phyloP scores from a whole-genome alignment of 2,329 filamentous ascomycete species.

The Colletotrichum siamense region DNA sequence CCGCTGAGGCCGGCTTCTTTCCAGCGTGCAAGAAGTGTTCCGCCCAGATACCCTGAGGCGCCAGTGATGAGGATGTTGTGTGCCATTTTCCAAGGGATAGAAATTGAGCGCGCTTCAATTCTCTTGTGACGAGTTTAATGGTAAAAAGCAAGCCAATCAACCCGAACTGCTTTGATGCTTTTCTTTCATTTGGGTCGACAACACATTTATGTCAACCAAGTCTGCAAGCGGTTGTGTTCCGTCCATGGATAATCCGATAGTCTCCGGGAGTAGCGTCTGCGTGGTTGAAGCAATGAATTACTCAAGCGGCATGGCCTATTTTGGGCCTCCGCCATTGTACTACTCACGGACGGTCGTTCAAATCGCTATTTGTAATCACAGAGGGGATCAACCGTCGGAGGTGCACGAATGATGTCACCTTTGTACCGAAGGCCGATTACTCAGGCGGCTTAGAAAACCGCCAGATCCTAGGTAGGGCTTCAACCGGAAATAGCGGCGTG shows the following conservation, averaged over 20 bases:
- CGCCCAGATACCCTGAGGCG: conserved; percentile 58
- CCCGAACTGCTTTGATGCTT: neutral
- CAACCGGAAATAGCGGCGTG: neutral
- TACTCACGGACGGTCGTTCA: neutral
- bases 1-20: conserved; percentile 35
- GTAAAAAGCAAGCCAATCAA: neutral
- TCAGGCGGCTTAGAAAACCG: neutral
- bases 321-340: neutral
- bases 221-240: neutral
- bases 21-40: conserved; percentile 47
- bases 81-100: neutral
- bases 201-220: neutral
- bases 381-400: neutral
- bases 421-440: neutral
- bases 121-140: neutral
- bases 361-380: neutral
- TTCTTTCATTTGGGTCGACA: neutral
- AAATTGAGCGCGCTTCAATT: neutral
- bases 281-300: neutral
- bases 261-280: neutral
- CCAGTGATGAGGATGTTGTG: conserved; percentile 54
- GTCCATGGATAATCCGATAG: neutral
- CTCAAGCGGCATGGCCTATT: neutral
- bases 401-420: neutral
- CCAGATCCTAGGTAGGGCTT: neutral